phyloP scores from a whole-genome alignment of 2,329 filamentous ascomycete species.

The Colletotrichum gloeosporioides region DNA sequence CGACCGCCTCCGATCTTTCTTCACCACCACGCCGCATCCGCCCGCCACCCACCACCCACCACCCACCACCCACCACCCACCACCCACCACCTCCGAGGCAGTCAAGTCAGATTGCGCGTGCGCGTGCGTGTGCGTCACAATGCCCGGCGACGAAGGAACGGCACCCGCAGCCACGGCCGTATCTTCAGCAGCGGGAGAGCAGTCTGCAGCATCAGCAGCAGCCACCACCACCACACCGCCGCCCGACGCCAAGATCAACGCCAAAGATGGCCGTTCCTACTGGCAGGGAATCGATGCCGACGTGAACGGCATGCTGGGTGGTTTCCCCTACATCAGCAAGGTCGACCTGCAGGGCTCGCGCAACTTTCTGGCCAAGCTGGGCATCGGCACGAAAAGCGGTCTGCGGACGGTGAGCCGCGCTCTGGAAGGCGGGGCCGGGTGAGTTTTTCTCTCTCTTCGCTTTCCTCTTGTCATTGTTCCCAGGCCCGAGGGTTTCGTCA shows the following conservation, averaged over 20 bases:
- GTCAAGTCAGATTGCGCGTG: not conserved
- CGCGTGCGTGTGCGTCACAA: not conserved
- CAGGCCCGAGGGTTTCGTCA: not conserved
- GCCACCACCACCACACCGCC: slow-evolving; percentile 8
- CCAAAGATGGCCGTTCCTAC: slow-evolving; percentile 45
- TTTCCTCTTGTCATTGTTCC: not conserved
- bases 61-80: not conserved
- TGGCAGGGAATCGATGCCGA: slow-evolving; percentile 52
- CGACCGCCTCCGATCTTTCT: slow-evolving; percentile 1
- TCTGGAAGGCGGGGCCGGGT: slow-evolving; percentile 47
- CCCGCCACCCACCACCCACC: not conserved
- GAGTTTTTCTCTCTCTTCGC: slow-evolving; percentile 18
- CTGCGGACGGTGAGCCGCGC: slow-evolving; percentile 31
- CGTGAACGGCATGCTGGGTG: slow-evolving; percentile 80
- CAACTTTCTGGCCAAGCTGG: slow-evolving; percentile 73
- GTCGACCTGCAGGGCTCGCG: slow-evolving; percentile 73
- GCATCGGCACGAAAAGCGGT: slow-evolving; percentile 42
- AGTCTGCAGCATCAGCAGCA: not conserved
- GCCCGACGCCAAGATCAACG: slow-evolving; percentile 40
- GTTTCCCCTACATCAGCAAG: slow-evolving; percentile 67
- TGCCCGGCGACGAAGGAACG: not conserved
- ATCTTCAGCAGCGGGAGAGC: not conserved
- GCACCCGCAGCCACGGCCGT: not conserved
- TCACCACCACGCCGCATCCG: slow-evolving; percentile 5
- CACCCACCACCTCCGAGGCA: not conserved